These are phyloP conservation scores for Ceratobasidium sp. DNA, from an alignment of 1,284 basidiomycete genomes.

Conservation along the genomic window DNA sequence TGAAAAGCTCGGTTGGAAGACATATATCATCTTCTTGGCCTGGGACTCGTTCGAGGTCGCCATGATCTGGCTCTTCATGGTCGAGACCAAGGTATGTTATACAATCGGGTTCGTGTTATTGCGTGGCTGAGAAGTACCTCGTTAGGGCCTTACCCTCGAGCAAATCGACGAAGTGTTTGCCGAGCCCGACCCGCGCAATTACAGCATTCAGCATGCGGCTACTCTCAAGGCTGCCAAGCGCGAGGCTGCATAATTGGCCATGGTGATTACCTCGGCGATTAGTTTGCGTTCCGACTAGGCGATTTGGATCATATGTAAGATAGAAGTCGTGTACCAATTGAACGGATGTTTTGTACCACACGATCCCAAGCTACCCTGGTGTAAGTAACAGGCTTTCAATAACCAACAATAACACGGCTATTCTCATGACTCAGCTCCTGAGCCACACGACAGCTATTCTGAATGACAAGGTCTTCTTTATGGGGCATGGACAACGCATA, in stretches of 20 bases:
- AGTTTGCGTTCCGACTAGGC: not conserved
- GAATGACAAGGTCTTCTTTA: too few species aligned
- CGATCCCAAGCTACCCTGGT: too few species aligned
- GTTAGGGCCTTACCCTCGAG: conserved; percentile 59
- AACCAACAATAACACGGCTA: too few species aligned
- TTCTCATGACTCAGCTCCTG: too few species aligned
- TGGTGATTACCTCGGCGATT: not conserved
- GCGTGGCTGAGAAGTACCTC: not conserved
- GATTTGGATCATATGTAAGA: conserved; percentile 3
- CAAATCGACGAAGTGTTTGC: conserved; percentile 63
- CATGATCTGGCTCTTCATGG: conserved; percentile 62
- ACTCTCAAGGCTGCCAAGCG: conserved; percentile 25
- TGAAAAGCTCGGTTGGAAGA: conserved; percentile 58
- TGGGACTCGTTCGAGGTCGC: conserved; percentile 63
- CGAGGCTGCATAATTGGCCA: not conserved
- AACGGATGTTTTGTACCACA: not conserved
- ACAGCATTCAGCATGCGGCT: conserved; percentile 51
- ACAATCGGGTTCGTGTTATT: conserved; percentile 25
- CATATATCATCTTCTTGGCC: conserved; percentile 61
- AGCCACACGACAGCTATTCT: too few species aligned
- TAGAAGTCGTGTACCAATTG: conserved; percentile 7
- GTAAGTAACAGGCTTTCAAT: too few species aligned
- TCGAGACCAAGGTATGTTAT: conserved; percentile 53
- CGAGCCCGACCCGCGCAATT: conserved; percentile 57
- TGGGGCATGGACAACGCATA: too few species aligned